Base-by-base conservation (phyloP, 2,329 filamentous ascomycete genomes). In the Lachnellula cervina region DNA sequence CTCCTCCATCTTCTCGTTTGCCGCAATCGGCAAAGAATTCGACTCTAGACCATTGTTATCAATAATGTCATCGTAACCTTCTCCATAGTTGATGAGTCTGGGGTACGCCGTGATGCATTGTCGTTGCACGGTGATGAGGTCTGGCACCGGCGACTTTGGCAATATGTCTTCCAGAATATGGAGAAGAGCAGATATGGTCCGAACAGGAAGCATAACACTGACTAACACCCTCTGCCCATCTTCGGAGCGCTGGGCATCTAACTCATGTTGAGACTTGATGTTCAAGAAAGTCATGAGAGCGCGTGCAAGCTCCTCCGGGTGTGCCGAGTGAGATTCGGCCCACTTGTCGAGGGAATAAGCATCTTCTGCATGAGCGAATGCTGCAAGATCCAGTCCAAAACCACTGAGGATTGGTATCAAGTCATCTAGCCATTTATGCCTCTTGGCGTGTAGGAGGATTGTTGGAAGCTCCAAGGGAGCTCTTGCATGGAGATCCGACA, bases 1-100 rank as follows among this genome's bases (percentile, higher is more conserved):
- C 63, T 97, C 90, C 68, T 97, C 92, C 94, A 99, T 99, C 70
- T 90, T 89, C 61, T 82, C 84, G 63, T 96, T 92, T 52, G 93
- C 90, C 21, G 86, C 84, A 19, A 82, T 78, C 0, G 92, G 87
- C 1, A 99, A 80, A 1, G 83, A 80, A 66, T 97, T 96, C n/a
- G 89, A 86, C 19, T 87, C 83, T 64, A 84, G 82, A 45, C 90
- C 88, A 68, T 95, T 96, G 9, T 80, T 79, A 66, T 97, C 90
- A 62, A 99, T 92, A 43, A 97, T 85, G 55, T 94, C 89, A 71
- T 99, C 91, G 60, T 88, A 92, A 4, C 89, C 91, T 72, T 96
- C 90, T 2, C 91, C 92, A 64, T 96, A 97, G 68, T 99, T 99
- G 76, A 99, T 96, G 32, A 99, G 76, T 44, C 94, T 83, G 7